Evolutionary conservation across 768 basidiomycete genomes (phyloP).

Genomic region (Lentinula boryana): DNA sequence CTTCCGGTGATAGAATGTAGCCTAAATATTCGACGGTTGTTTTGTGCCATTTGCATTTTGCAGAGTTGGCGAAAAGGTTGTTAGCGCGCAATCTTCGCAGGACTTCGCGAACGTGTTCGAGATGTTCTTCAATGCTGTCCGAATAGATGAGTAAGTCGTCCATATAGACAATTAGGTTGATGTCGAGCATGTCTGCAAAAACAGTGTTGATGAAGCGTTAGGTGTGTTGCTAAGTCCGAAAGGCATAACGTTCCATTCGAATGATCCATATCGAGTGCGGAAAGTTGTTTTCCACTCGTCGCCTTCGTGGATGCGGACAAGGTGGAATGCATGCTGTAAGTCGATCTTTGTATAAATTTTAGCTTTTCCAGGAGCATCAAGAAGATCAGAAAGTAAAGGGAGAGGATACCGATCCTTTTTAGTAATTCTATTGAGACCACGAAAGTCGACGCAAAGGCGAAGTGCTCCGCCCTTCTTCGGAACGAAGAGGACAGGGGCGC

Average conservation of each 20-base stretch:
- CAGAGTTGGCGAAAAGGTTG: constrained; percentile 26
- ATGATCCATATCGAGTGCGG: too few species aligned
- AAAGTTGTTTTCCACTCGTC: too few species aligned
- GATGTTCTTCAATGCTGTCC: constrained; percentile 18
- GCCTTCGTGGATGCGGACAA: too few species aligned
- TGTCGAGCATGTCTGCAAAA: constrained; percentile 29
- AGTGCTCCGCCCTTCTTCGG: not conserved
- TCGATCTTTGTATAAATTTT: constrained; percentile 1
- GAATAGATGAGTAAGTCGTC: constrained; percentile 42
- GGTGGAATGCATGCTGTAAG: constrained; percentile 6
- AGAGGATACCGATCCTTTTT: constrained; percentile 22
- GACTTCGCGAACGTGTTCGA: constrained; percentile 22
- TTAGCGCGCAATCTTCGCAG: constrained; percentile 22
- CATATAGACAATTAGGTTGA: constrained; percentile 35
- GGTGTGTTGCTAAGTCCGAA: constrained; percentile 33
- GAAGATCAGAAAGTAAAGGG: constrained; percentile 22
- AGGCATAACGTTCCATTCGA: too few species aligned
- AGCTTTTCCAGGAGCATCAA: constrained; percentile 19
- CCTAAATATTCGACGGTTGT: too few species aligned
- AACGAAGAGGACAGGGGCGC: not conserved
- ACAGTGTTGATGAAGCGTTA: constrained; percentile 34
- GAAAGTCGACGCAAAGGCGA: constrained; percentile 2
- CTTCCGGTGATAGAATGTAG: too few species aligned
- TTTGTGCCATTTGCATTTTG: constrained; percentile 27
- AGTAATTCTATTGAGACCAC: constrained; percentile 25